Evolutionary conservation across 768 basidiomycete species (phyloP).

Genomic region (Tubosaeta sp.): DNA sequence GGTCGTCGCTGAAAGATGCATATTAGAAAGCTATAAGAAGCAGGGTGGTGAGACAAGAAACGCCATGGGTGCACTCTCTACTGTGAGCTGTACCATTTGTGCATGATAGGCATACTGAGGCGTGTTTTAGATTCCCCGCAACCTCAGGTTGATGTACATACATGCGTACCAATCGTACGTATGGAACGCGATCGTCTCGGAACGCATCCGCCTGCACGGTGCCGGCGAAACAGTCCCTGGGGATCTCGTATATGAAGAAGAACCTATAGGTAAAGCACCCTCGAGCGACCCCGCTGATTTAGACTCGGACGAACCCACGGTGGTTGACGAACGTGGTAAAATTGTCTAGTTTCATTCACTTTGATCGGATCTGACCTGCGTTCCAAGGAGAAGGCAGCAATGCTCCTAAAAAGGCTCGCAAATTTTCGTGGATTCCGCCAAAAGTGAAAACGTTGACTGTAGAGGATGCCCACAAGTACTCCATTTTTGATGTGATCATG

Average conservation of each 20-base stretch:
- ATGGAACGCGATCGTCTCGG: constrained; percentile 96
- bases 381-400: constrained; percentile 19
- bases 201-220: constrained; percentile 80
- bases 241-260: constrained; percentile 79
- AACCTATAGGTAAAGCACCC: constrained; percentile 19
- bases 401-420: constrained; percentile 20
- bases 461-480: constrained; percentile 74
- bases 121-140: constrained; percentile 77
- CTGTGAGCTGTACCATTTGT: constrained; percentile 43
- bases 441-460: constrained; percentile 74
- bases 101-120: not conserved
- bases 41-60: constrained; percentile 75
- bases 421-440: constrained; percentile 54
- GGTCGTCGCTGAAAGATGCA: constrained; percentile 88
- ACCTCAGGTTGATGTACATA: constrained; percentile 94
- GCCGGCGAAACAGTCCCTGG: constrained; percentile 72
- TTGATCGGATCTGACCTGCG: constrained; percentile 5
- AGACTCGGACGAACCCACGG: constrained; percentile 29
- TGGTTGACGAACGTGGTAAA: constrained; percentile 31
- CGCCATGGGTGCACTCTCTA: constrained; percentile 83
- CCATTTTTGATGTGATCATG: constrained; percentile 94
- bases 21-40: constrained; percentile 86
- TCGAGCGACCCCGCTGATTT: constrained; percentile 29
- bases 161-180: constrained; percentile 99
- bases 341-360: constrained; percentile 7